Conservation (phyloP, 495 filamentous ascomycete genomes). For the Aspergillus cristatus region DNA sequence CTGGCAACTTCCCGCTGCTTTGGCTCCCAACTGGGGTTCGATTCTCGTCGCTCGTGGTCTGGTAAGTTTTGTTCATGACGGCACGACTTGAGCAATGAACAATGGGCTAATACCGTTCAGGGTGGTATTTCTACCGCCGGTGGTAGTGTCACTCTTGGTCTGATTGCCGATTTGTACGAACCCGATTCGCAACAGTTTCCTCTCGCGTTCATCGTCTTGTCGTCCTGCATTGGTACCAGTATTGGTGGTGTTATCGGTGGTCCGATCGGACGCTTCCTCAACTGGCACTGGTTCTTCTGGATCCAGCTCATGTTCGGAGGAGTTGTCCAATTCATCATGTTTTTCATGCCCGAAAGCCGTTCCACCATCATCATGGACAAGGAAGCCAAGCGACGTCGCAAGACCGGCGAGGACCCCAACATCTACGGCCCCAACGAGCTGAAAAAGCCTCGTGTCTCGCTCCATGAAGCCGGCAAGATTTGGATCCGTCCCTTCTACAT, state of each 20-base stretch:
- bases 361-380: conserved; percentile 56
- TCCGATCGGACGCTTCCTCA: conserved; percentile 52
- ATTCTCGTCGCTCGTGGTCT: conserved; percentile 55
- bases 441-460: conserved; percentile 38
- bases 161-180: conserved; percentile 71
- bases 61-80: conserved; percentile 15
- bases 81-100: background rate
- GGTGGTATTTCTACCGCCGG: conserved; percentile 53
- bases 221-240: conserved; percentile 62
- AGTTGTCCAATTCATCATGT: conserved; percentile 49
- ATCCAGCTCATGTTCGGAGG: conserved; percentile 69
- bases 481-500: conserved; percentile 67
- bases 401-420: conserved; percentile 43
- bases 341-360: conserved; percentile 61
- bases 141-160: conserved; percentile 69
- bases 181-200: conserved; percentile 53
- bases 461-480: conserved; percentile 46
- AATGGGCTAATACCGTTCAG: conserved; percentile 8
- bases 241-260: conserved; percentile 73
- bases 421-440: conserved; percentile 58
- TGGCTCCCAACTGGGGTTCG: conserved; percentile 59
- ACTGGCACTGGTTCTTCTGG: conserved; percentile 73
- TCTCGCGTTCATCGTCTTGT: conserved; percentile 64
- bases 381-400: conserved; percentile 53
- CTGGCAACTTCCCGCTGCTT: conserved; percentile 57